Base-by-base conservation (phyloP, 2,329 filamentous ascomycete species). In the Colletotrichum zoysiae region DNA sequence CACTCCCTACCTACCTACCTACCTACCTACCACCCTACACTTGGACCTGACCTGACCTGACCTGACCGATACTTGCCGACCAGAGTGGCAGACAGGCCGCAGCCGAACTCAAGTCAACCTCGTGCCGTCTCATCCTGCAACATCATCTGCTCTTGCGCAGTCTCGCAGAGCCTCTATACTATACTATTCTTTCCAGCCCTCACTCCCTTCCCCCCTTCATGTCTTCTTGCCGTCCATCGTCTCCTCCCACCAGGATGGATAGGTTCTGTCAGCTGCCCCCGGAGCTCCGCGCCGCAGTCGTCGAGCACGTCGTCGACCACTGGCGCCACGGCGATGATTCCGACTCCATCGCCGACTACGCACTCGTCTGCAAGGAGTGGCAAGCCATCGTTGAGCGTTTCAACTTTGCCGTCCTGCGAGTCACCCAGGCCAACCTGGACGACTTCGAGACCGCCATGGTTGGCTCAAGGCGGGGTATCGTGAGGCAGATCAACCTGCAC, bases 311-410 rank as follows among this genome's bases (percentile, higher is more conserved):
- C n/a, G 61, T 76, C 68, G 65, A 73, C 65, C 38, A 53, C 40
- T 76, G 75, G 75, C 42, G 56, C 12, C 53, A 71, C 9, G 64
- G 73, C 20, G 74, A 76, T 20, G 72, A 75, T 11, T 44, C 62
- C 56, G 67, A 62, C 8, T 70, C 67, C 50, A 61, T 73, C 50
- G 67, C 76, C 12, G 68, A 67, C 38, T 77, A 77, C 51, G 78
- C 77, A 33, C 72, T 74, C 18, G 77, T 79, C 59, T 77, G 76
- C 68, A 62, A 63, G 57, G 75, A 77, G 26, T 79, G 78, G 78
- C 76, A 77, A 16, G 74, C 70, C 16, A 68, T 74, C 48, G 64
- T 78, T 40, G 78, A 79, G 65, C 71, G 73, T 48, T 66, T 70
- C 66, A 77, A 73, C 67, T 78, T 79, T 63, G 46, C 62, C 12